These are phyloP conservation scores for Dictyostelium capitatum DNA, from an alignment of 78 protist genomes.

Conservation along the genomic window DNA sequence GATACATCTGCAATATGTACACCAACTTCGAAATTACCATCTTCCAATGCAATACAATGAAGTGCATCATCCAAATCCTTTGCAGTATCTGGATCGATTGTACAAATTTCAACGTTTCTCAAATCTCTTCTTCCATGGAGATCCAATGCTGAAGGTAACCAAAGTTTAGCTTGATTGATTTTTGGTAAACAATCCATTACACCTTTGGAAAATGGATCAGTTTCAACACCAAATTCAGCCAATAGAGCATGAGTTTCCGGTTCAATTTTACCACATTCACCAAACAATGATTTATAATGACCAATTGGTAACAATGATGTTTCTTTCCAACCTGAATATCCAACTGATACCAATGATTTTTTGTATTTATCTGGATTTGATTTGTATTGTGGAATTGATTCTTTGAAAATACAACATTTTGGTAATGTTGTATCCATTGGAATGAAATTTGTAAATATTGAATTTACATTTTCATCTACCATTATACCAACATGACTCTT, in stretches of 20 bases:
- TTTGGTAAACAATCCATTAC: slow-evolving; percentile 82
- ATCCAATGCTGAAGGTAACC: slow-evolving; percentile 64
- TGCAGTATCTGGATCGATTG: slow-evolving; percentile 97
- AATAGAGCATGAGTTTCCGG: slow-evolving; percentile 86
- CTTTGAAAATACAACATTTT: slow-evolving; percentile 73
- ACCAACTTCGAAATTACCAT: slow-evolving; percentile 89
- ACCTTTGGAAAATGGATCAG: slow-evolving; percentile 43
- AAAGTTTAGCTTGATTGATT: slow-evolving; percentile 11
- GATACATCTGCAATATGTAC: slow-evolving; percentile 98
- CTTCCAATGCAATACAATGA: slow-evolving; percentile 42
- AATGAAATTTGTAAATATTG: slow-evolving; percentile 48
- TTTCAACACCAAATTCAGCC: slow-evolving; percentile 64
- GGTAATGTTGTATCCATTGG: slow-evolving; percentile 77
- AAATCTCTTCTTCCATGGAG: slow-evolving; percentile 82
- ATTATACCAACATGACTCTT: slow-evolving; percentile 69
- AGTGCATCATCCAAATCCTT: slow-evolving; percentile 97
- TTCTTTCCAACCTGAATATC: slow-evolving; percentile 44
- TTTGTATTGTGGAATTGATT: slow-evolving; percentile 69
- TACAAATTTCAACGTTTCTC: slow-evolving; percentile 80
- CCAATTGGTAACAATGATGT: slow-evolving; percentile 45
- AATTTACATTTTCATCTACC: slow-evolving; percentile 20
- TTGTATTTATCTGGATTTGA: slow-evolving; percentile 60
- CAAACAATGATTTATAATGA: slow-evolving; percentile 53
- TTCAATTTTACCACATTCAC: slow-evolving; percentile 87
- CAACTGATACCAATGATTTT: slow-evolving; percentile 25